Evolutionary conservation across 116 monocot species (phyloP), one percentile per base, ranked within the genome.

Genomic region (Trichopus zeylanicus): DNA sequence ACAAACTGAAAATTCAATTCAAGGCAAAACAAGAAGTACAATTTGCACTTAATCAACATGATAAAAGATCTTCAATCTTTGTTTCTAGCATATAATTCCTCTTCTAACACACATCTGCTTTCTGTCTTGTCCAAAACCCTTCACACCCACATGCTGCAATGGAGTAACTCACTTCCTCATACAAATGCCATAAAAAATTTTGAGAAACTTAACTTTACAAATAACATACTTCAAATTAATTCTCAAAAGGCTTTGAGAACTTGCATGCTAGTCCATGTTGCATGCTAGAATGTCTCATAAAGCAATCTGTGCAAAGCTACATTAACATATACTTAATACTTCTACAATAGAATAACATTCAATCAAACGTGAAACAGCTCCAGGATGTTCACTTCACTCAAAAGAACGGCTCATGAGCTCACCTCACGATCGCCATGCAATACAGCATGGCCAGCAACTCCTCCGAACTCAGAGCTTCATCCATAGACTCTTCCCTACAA

Each of bases 341-440:
- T 35, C 7, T 35, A 10, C 34, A 35, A 35, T 5, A 35, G 7
- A 35, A 35, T 6, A 35, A 10, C 5, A 35, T 10, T 6, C 10
- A 35, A 6, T 10, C 34, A 10, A 35, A 35, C 34, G 10, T 6
- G 13, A 42, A 42, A 13, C 42, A 42, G 42, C n/a, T 42, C 42
- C 42, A 13, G 13, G 3, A 9, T n/a, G n/a, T n/a, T 35, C 7
- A 10, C 49, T 22, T 49, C 19, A 49, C 22, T 49, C 6, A 22
- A 0, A 22, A 10, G 21, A 22, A 21, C 15, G 19, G 2, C 0
- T 19, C n/a, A 54, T 13, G 28, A 28, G 13, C 55, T 56, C 20
- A 91, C 98, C 98, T 85, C 49, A 74, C 85, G 42, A 98, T 91
- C 26, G 87, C 77, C 79, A 91, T 91, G 78, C 84, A 82, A 60